phyloP scores from a whole-genome alignment of 768 basidiomycete species.

The Rhizopogon salebrosus region DNA sequence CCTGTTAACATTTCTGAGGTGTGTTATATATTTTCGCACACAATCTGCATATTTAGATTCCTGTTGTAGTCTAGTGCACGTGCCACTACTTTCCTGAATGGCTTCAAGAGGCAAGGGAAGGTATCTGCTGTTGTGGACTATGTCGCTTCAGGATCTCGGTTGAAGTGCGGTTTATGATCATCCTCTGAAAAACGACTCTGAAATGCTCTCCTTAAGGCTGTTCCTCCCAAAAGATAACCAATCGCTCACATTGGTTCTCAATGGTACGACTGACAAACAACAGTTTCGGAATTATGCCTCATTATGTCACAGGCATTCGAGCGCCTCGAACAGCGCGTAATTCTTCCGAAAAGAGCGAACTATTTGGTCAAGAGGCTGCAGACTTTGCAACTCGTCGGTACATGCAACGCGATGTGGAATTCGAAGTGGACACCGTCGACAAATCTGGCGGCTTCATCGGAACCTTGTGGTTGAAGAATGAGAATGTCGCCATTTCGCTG shows the following conservation, averaged over 20 bases:
- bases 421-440: slow-evolving; percentile 85
- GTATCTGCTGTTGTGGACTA: slow-evolving; percentile 88
- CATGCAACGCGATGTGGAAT: slow-evolving; percentile 94
- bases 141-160: slow-evolving; percentile 90
- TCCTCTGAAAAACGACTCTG: neutral
- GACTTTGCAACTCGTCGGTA: slow-evolving; percentile 76
- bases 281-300: slow-evolving; percentile 2
- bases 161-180: slow-evolving; percentile 57
- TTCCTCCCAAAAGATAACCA: slow-evolving; percentile 89
- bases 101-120: slow-evolving; percentile 85
- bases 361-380: slow-evolving; percentile 77
- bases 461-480: slow-evolving; percentile 73
- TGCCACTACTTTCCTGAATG: slow-evolving; percentile 82
- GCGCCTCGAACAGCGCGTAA: slow-evolving; percentile 84
- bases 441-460: slow-evolving; percentile 97
- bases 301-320: slow-evolving; percentile 63
- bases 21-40: slow-evolving; percentile 7
- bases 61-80: slow-evolving; percentile 54
- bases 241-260: slow-evolving; percentile 86
- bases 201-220: slow-evolving; percentile 43
- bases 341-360: slow-evolving; percentile 80
- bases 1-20: slow-evolving; percentile 94
- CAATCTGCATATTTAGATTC: neutral
- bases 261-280: slow-evolving; percentile 41
- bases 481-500: slow-evolving; percentile 83